phyloP scores from a whole-genome alignment of 441 rosid genomes.

The California macrophylla region DNA sequence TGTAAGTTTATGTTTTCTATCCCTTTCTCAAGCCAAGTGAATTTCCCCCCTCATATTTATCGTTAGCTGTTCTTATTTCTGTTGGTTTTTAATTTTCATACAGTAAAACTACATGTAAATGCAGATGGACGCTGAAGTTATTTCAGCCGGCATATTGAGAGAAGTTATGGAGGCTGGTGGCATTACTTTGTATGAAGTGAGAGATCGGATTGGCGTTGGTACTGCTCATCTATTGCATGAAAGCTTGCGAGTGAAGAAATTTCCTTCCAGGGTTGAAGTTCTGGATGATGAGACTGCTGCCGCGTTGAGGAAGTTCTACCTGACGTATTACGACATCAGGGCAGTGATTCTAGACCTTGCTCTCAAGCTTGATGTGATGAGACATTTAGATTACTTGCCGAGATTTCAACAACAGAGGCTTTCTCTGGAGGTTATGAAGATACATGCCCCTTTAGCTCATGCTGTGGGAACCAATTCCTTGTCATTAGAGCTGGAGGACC shows the following conservation, averaged over 20 bases:
- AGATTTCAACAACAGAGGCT: conserved; percentile 60
- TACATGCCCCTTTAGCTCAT: conserved; percentile 85
- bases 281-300: conserved; percentile 74
- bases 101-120: conserved; percentile 16
- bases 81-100: conserved; percentile 6
- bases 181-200: conserved; percentile 47
- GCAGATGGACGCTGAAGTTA: conserved; percentile 96
- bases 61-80: background rate
- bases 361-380: conserved; percentile 77
- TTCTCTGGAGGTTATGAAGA: conserved; percentile 66
- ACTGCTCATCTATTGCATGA: conserved; percentile 87
- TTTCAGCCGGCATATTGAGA: conserved; percentile 70
- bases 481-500: conserved; percentile 87
- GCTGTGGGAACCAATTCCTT: conserved; percentile 57
- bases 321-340: conserved; percentile 79
- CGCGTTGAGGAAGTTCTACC: conserved; percentile 71
- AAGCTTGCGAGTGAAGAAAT: conserved; percentile 58
- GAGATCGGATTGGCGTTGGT: conserved; percentile 60
- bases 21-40: too few species aligned
- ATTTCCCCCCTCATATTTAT: too few species aligned
- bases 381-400: conserved; percentile 76
- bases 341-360: conserved; percentile 72
- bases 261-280: conserved; percentile 53
- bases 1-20: too few species aligned
- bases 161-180: conserved; percentile 61